phyloP scores from a whole-genome alignment of 495 filamentous ascomycete species.

The Penicillium lividum region DNA sequence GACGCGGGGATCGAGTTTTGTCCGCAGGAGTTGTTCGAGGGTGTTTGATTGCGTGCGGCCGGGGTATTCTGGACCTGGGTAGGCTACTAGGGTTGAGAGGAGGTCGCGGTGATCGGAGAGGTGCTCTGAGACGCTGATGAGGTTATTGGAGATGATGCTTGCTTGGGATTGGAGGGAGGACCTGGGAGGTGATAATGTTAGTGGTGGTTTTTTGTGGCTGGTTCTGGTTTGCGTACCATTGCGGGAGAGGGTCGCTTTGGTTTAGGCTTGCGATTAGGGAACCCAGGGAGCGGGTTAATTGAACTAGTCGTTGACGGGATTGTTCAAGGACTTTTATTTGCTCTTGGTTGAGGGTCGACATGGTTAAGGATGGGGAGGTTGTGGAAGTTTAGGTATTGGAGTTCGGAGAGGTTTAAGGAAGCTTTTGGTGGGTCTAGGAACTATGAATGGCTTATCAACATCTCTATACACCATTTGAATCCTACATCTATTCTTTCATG shows the following conservation, averaged over 20 bases:
- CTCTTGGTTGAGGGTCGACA: constrained; percentile 46
- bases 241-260: constrained; percentile 57
- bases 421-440: background rate
- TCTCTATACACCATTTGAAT: no score
- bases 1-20: constrained; percentile 75
- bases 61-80: constrained; percentile 76
- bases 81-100: constrained; percentile 62
- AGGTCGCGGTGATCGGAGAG: constrained; percentile 59
- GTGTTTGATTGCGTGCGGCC: constrained; percentile 65
- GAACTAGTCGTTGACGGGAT: constrained; percentile 68
- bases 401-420: background rate
- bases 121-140: constrained; percentile 59
- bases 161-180: constrained; percentile 69
- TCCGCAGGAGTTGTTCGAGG: constrained; percentile 67
- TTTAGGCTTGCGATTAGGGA: constrained; percentile 59
- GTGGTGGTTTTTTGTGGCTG: background rate
- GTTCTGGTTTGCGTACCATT: constrained; percentile 48
- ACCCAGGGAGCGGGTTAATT: constrained; percentile 65
- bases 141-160: constrained; percentile 63
- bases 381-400: background rate
- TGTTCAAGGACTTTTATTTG: constrained; percentile 75
- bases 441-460: no score
- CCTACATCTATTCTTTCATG: no score
- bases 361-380: constrained; percentile 17
- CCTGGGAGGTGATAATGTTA: constrained; percentile 37